Base-by-base conservation (phyloP, 805 yeast genomes). In the Ogataea methanolica region DNA sequence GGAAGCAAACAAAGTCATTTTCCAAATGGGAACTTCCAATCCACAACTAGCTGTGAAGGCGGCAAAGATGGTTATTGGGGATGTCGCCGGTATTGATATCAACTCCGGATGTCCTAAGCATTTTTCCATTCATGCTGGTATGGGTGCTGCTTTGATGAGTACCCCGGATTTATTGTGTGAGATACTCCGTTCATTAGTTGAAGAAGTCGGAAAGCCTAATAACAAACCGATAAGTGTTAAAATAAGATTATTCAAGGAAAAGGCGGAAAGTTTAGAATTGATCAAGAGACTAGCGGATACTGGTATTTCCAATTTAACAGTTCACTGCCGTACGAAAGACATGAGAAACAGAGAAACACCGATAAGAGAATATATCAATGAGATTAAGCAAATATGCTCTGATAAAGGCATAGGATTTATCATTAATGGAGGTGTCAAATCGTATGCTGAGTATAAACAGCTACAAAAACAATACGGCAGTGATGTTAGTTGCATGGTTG, bases 31-130 rank as follows among this genome's bases (percentile, higher is more conserved):
- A 15, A 84, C 97, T 0, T 76, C 96, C 0, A 76, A 82, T 52
- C 82, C 98, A 0, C 84, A 80, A 0, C 67, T 90, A 19, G 99
- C 99, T 0, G 96, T 90, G 1, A 71, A 84, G 51, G 99, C 97
- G 1, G 97, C 96, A 0, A 69, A 76, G 45, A 74, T 83, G 39
- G 87, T 94, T 3, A 88, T 91, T 8, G 61, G 73, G 1, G 98
- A 94, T 65, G 98, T 94, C 3, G 90, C 81, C 53, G 98, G 96
- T 8, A 85, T 94, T 5, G 99, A 94, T 63, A 75, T 94, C 48
- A 94, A 94, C 65, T 89, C 96, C 29, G 99, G 99, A 5, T 94
- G 99, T 68, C 99, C 99, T 3, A 94, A 92, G 63, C 97, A 90
- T 56, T 94, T 94, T 60, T 86, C 96, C 1, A 76, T 90, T 3